Percentiles rank a stretch among this genome's conserved stretches.
phyloP scores from a whole-genome alignment of 495 filamentous ascomycete genomes.

The Penicillium egyptiacum region DNA sequence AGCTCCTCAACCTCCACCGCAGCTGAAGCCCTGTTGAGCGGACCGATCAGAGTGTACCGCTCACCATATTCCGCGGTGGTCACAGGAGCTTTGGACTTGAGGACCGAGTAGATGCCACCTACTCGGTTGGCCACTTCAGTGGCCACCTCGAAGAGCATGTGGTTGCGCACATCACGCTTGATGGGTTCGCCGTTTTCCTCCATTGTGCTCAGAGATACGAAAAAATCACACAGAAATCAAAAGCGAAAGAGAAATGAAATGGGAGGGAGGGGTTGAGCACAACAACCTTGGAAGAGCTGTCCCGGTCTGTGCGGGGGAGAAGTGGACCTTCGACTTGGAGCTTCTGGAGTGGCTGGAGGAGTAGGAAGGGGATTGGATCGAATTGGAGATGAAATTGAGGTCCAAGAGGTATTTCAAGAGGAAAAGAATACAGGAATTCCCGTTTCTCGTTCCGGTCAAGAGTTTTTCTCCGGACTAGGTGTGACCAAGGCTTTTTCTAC shows the following conservation, averaged over 20 bases:
- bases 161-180: slow-evolving; percentile 70
- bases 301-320: slow-evolving; percentile 33
- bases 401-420: neutral
- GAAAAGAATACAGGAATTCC: neutral
- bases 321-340: slow-evolving; percentile 6
- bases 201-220: slow-evolving; percentile 22
- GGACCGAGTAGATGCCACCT: slow-evolving; percentile 96
- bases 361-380: neutral
- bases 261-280: slow-evolving; percentile 9
- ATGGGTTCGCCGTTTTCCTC: slow-evolving; percentile 43
- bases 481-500: neutral
- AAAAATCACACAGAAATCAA: neutral
- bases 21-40: slow-evolving; percentile 86
- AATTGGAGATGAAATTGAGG: neutral
- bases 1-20: slow-evolving; percentile 95
- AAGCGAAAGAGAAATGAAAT: slow-evolving; percentile 12
- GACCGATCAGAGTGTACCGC: slow-evolving; percentile 91
- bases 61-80: slow-evolving; percentile 99
- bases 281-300: slow-evolving; percentile 16
- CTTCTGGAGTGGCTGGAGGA: slow-evolving; percentile 13
- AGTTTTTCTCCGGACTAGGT: slow-evolving; percentile 7
- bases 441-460: slow-evolving; percentile 1
- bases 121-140: slow-evolving; percentile 98
- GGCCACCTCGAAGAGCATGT: slow-evolving; percentile 89
- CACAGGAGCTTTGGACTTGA: slow-evolving; percentile 98